Base-by-base conservation (phyloP, 208 protist species). In the Acanthamoeba royreba region DNA sequence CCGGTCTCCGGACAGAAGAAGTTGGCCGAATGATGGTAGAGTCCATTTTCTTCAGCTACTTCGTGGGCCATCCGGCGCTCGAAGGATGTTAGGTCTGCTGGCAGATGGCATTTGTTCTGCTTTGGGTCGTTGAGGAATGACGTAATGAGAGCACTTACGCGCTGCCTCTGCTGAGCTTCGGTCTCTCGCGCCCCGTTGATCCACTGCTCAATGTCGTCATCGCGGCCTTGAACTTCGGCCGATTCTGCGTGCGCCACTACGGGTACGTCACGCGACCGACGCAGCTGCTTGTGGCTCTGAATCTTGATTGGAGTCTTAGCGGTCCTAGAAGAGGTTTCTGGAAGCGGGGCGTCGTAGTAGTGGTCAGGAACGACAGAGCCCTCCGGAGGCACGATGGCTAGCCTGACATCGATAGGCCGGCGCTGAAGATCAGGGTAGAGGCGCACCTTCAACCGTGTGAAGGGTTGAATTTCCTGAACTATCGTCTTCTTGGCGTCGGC, bases 401-500 rank as follows among this genome's bases (percentile, higher is more conserved):
- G 42, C 8, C 61, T 31, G 40, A 93, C 88, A 33, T 93, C 88
- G 88, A 93, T 93, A n/a, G 88, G 88, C 28, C 49, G 42, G 4
- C 63, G 11, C 61, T 93, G 38, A 3, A 93, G 88, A 42, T 93
- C 88, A 5, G 88, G 88, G 46, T 83, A 74, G 25, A 93, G 63
- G 9, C 88, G 58, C 46, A 93, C 88, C 40, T 49, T 79, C 61
- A 93, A 25, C 31, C 88, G 88, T 1, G 88, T 83, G 88, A 93
- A 93, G 88, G 66, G 63, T 33, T 93, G 74, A 35, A 93, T 93
- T 19, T 91, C 58, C 52, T 91, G 85, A 4, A 91, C 33, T 35
- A 91, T 47, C 33, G 31, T 33, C 81, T 88, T 88, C 33, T 35
- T 28, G 28, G 4, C 25, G 33, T 17, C 28, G 28, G 69, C 28